Percentiles rank a stretch among this genome's conserved stretches.
These are phyloP conservation scores for Westerdykella aurantiaca DNA, from an alignment of 2,329 filamentous ascomycete species.

Conservation along the genomic window DNA sequence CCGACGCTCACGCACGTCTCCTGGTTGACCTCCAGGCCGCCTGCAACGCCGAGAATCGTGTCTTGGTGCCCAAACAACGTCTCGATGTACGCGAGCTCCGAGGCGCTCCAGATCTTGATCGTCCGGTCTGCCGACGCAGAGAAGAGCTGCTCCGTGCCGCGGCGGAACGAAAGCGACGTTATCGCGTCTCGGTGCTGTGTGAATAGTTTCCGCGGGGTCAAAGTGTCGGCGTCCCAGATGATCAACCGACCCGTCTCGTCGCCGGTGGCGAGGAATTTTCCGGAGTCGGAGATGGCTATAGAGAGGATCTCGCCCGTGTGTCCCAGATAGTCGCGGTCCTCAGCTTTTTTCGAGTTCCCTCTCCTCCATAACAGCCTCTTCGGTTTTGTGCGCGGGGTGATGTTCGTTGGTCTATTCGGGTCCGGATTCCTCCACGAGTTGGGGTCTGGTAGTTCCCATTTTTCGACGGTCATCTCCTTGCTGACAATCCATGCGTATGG, in stretches of 20 bases:
- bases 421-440: slow-evolving; percentile 20
- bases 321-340: slow-evolving; percentile 59
- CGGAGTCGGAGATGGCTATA: slow-evolving; percentile 81
- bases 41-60: slow-evolving; percentile 72
- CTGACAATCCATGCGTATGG: slow-evolving; percentile 84
- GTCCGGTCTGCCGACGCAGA: slow-evolving; percentile 86
- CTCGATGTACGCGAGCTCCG: slow-evolving; percentile 89
- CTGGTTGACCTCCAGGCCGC: slow-evolving; percentile 54
- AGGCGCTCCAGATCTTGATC: slow-evolving; percentile 90
- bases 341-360: slow-evolving; percentile 54
- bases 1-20: slow-evolving; percentile 91
- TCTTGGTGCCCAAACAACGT: slow-evolving; percentile 96
- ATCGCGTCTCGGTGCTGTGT: slow-evolving; percentile 88
- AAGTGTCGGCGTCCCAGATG: slow-evolving; percentile 75
- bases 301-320: slow-evolving; percentile 76
- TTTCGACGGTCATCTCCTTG: slow-evolving; percentile 77
- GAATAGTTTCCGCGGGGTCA: slow-evolving; percentile 77
- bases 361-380: slow-evolving; percentile 58
- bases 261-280: slow-evolving; percentile 85
- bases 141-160: slow-evolving; percentile 85
- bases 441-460: slow-evolving; percentile 74
- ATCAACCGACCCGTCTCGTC: slow-evolving; percentile 79
- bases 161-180: slow-evolving; percentile 76
- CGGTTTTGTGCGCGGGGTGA: slow-evolving; percentile 56
- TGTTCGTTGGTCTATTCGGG: slow-evolving; percentile 25